Evolutionary conservation across 345 rosid species (phyloP), one percentile per base, ranked within the genome.

Genomic region (Eucalyptus polyanthemos): DNA sequence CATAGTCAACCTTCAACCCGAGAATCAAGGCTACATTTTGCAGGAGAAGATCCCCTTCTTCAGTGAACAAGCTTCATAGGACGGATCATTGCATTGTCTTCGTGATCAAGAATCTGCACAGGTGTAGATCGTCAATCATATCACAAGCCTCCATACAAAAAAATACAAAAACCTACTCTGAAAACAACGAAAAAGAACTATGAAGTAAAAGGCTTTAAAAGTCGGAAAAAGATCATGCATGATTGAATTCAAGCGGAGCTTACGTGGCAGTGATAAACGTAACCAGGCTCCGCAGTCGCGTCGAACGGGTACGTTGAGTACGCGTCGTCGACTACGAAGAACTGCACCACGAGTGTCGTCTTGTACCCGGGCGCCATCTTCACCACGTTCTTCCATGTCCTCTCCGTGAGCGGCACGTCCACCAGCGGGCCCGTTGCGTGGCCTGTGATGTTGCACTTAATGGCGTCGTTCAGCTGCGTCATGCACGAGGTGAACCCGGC

Each of bases 1-100:
- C 14, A 34, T 5, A n/a, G 34, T 85, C 81, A 34, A 34, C 81
- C 25, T 45, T 13, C 87, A 44, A 85, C 34, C 34, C 1, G 50
- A 25, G 29, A 85, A 44, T 49, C n/a, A 85, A 45, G 7, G 87
- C 87, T 44, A 45, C 21, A 85, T 45, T 47, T 42, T 45, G n/a
- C 25, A 19, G 40, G 25, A 17, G 3, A 10, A 17, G 8, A 49
- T 50, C 58, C 58, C 53, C 15, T 76, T 34, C 88, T 86, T 87
- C 88, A 62, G 50, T 14, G 47, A 49, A 93, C 91, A 51, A 95
- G 50, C 91, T 93, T 91, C 88, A 97, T 56, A 4, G 99, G 99
- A 88, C 98, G 95, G 94, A 97, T 97, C 99, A 97, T 97, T 86
- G 88, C 94, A 88, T 97, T 97, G 83, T 96, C 99, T 93, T 97